Base-by-base conservation (phyloP, 768 basidiomycete species). In the Phylloporus arenicola region DNA sequence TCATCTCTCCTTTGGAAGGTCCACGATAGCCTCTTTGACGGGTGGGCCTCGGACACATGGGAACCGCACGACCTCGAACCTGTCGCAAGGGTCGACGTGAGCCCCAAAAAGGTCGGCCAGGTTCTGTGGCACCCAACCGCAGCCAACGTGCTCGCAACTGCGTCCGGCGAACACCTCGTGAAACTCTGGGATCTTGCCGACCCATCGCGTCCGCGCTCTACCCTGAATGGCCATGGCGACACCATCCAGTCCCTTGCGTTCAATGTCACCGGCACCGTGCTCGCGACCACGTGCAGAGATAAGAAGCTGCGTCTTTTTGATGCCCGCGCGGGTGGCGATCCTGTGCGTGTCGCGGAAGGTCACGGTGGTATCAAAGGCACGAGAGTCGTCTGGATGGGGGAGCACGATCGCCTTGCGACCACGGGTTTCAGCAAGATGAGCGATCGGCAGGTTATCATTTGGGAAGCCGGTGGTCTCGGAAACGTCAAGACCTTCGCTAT, bases 341-440 rank as follows among this genome's bases (percentile, higher is more conserved):
- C 95, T 6, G 84, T 98, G 30, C 80, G 91, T 43, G 69, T 83
- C 25, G 71, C 81, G 8, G 95, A 98, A 61, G 89, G 92, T 0
- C 93, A 98, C 65, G 82, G 82, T 19, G 96, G 96, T 10, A 85
- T 98, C 68, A 98, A 97, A 70, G 92, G 92, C 4, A 81, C 91
- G 4, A 78, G 95, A 16, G 86, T 92, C 4, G 75, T 78, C 24
- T 98, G 91, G 89, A 82, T 96, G 81, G 95, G 96, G 39, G 88
- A 90, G 48, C 70, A 79, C 43, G 92, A 93, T 66, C 82, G 82
- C 55, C 80, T 97, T 63, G 91, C 87, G 13, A 98, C 95, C 13
- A 99, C 95, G 13, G 95, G 95, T 0, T 98, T 98, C 70, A 92
- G 88, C 70, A 91, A 84, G 69, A 95, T 94, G 90, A 91, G 88